Conservation (phyloP, 495 filamentous ascomycete genomes). For the Penicillium taxi region DNA sequence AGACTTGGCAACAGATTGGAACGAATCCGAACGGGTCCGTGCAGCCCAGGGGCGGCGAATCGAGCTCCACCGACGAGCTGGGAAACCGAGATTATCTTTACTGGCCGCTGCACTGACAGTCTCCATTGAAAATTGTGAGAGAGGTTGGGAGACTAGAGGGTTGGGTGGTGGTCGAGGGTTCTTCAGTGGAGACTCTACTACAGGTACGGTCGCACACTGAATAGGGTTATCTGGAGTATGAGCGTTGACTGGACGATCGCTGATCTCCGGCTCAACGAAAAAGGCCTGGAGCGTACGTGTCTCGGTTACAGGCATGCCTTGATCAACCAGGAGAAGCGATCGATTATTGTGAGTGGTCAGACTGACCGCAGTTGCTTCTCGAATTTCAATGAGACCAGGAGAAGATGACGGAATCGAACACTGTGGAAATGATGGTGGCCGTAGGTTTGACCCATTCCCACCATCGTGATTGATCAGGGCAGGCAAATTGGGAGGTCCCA, state of each 20-base stretch:
- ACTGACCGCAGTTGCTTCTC: conserved; percentile 73
- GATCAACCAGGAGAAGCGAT: conserved; percentile 69
- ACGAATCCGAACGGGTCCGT: conserved; percentile 50
- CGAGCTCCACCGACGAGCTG: conserved; percentile 43
- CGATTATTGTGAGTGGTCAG: conserved; percentile 84
- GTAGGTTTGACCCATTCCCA: conserved; percentile 32
- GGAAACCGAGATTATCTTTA: conserved; percentile 26
- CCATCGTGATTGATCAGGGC: conserved; percentile 26
- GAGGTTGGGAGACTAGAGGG: conserved; percentile 64
- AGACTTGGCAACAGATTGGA: conserved; percentile 31
- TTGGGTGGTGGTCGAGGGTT: conserved; percentile 67
- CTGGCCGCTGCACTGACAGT: conserved; percentile 36
- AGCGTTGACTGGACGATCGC: conserved; percentile 9
- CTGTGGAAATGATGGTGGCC: conserved; percentile 38
- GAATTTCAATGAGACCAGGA: conserved; percentile 45
- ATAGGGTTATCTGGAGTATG: conserved; percentile 31
- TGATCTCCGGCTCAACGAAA: conserved; percentile 13
- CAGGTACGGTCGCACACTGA: conserved; percentile 39
- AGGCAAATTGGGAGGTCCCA: conserved; percentile 19
- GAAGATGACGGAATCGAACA: conserved; percentile 45
- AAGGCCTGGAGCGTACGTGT: conserved; percentile 14
- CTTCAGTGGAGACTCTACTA: conserved; percentile 62
- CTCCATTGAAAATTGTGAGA: conserved; percentile 62
- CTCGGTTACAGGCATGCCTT: conserved; percentile 37
- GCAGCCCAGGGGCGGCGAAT: conserved; percentile 51